Percentiles rank a stretch among this genome's conserved stretches.
These are phyloP conservation scores for Wickerhamiella alocasiicola DNA, from an alignment of 805 yeast genomes.

Conservation along the genomic window DNA sequence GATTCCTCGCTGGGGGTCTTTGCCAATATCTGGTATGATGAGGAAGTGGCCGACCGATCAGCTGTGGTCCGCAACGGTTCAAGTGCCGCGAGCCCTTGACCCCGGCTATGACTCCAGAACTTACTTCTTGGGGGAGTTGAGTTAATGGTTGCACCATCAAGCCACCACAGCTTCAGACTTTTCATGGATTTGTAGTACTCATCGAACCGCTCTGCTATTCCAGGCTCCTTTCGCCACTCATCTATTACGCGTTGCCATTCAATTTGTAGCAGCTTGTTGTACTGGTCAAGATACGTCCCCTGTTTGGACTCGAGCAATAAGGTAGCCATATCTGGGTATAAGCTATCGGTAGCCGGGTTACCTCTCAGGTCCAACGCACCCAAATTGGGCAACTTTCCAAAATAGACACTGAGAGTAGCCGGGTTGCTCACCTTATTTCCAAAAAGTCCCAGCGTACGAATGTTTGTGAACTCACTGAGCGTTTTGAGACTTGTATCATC, in stretches of 20 bases:
- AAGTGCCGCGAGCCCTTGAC: constrained; percentile 3
- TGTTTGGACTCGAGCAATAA: constrained; percentile 1
- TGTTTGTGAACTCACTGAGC: constrained; percentile 12
- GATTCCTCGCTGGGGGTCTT: neutral
- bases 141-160: constrained; percentile 7
- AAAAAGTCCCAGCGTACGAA: constrained; percentile 18
- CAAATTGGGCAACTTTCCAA: constrained; percentile 7
- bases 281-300: constrained; percentile 7
- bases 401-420: constrained; percentile 9
- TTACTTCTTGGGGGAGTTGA: neutral
- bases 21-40: neutral
- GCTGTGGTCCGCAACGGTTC: neutral
- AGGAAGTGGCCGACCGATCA: neutral
- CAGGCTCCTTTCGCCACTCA: neutral
- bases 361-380: constrained; percentile 19
- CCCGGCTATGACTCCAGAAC: neutral
- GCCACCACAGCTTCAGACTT: constrained; percentile 11
- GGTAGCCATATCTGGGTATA: constrained; percentile 10
- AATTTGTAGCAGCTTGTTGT: constrained; percentile 6
- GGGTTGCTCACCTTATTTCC: constrained; percentile 14
- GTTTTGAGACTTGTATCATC: constrained; percentile 11
- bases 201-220: neutral
- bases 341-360: constrained; percentile 8
- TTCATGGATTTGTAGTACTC: neutral
- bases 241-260: constrained; percentile 8